Percentiles rank a stretch among this genome's conserved stretches.
Evolutionary conservation across 2,329 filamentous ascomycete genomes (phyloP).

Genomic region (Davidsoniella virescens): DNA sequence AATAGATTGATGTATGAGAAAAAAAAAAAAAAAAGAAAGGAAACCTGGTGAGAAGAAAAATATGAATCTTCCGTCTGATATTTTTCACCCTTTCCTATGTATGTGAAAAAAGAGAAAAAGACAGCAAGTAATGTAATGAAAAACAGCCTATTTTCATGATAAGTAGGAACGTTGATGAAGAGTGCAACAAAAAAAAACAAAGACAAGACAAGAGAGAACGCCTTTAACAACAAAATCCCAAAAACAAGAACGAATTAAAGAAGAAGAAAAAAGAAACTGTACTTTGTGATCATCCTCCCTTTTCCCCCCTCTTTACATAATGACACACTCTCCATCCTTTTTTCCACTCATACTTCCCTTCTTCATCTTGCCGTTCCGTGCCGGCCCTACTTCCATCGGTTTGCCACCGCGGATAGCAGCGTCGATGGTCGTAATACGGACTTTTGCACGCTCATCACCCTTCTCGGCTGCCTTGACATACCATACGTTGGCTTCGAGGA

Average conservation of each 20-base stretch:
- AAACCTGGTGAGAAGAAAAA: too few species aligned
- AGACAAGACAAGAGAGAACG: too few species aligned
- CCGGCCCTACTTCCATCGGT: conserved; percentile 36
- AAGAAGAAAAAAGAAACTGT: not conserved
- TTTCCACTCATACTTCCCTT: conserved; percentile 25
- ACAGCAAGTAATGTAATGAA: not conserved
- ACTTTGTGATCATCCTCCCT: too few species aligned
- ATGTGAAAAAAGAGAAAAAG: too few species aligned
- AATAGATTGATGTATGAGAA: too few species aligned
- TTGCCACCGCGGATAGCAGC: conserved; percentile 52
- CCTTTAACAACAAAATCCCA: too few species aligned
- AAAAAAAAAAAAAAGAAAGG: too few species aligned
- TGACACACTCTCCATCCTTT: conserved; percentile 28
- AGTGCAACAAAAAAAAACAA: not conserved
- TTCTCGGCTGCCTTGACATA: conserved; percentile 91
- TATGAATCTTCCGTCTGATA: too few species aligned
- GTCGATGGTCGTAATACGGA: conserved; percentile 71
- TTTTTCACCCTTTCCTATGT: too few species aligned
- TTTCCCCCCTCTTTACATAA: conserved; percentile 32
- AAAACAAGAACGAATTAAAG: too few species aligned
- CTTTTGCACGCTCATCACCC: conserved; percentile 77
- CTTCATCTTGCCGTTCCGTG: conserved; percentile 32
- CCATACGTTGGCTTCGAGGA: conserved; percentile 96
- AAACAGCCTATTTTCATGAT: not conserved
- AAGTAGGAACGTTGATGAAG: not conserved